These are phyloP conservation scores for Aspergillus cejpii DNA, from an alignment of 2,329 filamentous ascomycete genomes.

Conservation along the genomic window DNA sequence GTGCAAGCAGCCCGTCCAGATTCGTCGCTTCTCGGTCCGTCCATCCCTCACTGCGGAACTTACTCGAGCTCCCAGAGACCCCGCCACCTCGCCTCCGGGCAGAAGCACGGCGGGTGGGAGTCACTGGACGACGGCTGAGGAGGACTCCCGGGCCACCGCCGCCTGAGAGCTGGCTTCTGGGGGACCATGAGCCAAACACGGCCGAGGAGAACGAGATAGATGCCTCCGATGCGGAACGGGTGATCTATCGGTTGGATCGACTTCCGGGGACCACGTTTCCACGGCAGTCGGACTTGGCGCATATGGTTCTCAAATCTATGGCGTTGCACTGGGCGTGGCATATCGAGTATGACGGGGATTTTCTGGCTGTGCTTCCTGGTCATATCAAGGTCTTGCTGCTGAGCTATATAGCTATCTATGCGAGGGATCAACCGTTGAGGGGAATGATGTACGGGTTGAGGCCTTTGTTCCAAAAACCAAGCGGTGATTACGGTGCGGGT, in stretches of 20 bases:
- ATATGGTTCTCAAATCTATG: constrained; percentile 49
- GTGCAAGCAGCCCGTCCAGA: constrained; percentile 11
- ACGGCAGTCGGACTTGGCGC: constrained; percentile 40
- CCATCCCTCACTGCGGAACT: constrained; percentile 41
- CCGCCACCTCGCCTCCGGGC: constrained; percentile 39
- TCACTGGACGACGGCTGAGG: constrained; percentile 32
- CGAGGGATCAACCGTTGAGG: constrained; percentile 36
- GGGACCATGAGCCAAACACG: constrained; percentile 9
- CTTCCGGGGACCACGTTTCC: constrained; percentile 40
- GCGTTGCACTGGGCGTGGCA: constrained; percentile 53
- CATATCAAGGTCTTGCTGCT: constrained; percentile 49
- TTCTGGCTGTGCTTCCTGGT: constrained; percentile 47
- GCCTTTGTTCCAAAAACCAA: constrained; percentile 40
- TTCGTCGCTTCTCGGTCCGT: constrained; percentile 33
- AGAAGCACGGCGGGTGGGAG: constrained; percentile 25
- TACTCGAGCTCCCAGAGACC: constrained; percentile 42
- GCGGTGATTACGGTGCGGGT: constrained; percentile 2
- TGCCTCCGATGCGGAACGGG: constrained; percentile 12
- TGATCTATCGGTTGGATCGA: constrained; percentile 31
- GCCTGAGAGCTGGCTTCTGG: constrained; percentile 41
- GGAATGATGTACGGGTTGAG: constrained; percentile 42
- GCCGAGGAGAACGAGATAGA: constrained; percentile 5
- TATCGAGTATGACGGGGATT: constrained; percentile 51
- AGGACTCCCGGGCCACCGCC: constrained; percentile 42
- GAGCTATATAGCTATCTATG: constrained; percentile 51